Conservation (phyloP, 139 green algal genomes). For the Auxenochlorella protothecoides region DNA sequence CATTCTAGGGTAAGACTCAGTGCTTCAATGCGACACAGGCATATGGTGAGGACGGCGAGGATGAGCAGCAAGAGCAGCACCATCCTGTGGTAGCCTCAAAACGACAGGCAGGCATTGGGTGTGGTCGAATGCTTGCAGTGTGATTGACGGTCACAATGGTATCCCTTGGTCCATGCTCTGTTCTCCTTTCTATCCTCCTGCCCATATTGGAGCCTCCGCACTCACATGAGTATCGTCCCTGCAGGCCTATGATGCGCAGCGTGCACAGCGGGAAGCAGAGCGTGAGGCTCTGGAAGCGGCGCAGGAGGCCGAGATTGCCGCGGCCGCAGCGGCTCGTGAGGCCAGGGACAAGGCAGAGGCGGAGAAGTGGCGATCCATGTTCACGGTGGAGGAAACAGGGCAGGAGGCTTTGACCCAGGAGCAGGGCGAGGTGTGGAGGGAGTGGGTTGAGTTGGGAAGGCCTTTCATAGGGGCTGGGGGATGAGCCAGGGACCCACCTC, state of each 20-base stretch:
- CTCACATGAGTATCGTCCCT: no score
- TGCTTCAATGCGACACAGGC: no score
- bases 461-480: not conserved
- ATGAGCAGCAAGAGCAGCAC: no score
- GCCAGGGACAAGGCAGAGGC: constrained; percentile 59
- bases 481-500: not conserved
- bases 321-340: constrained; percentile 42
- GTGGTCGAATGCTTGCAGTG: no score
- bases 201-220: no score
- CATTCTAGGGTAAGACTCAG: no score
- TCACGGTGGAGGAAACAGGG: constrained; percentile 42
- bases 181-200: no score
- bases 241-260: constrained; percentile 49
- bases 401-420: constrained; percentile 28
- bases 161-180: no score
- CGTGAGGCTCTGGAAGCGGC: constrained; percentile 51
- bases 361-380: constrained; percentile 65
- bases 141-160: no score
- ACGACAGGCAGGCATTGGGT: no score
- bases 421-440: constrained; percentile 14
- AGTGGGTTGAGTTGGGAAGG: not conserved
- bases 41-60: no score
- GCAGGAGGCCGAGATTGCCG: constrained; percentile 57
- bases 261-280: constrained; percentile 42
- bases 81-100: no score